Percentiles rank a stretch among this genome's conserved stretches.
Evolutionary conservation across 2,329 filamentous ascomycete genomes (phyloP).

Genomic region (Conoideocrella luteorostrata): DNA sequence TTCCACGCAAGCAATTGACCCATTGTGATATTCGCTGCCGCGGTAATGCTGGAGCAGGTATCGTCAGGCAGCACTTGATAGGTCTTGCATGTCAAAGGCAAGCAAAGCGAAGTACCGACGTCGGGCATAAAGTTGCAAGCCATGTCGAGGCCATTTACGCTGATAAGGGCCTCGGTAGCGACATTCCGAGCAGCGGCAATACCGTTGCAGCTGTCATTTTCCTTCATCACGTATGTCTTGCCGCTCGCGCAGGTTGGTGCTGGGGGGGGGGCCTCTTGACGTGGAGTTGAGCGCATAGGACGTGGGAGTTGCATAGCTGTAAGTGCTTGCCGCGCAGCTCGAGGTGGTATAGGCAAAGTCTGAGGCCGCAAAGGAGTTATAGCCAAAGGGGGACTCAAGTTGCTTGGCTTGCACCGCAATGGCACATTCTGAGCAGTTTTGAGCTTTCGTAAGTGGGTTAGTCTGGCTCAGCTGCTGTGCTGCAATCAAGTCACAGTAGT

Average conservation of each 20-base stretch:
- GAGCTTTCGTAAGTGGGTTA: neutral
- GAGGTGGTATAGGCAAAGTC: slow-evolving; percentile 1
- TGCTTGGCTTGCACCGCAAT: neutral
- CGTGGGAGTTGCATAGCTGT: slow-evolving; percentile 1
- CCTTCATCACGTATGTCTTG: neutral
- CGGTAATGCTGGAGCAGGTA: neutral
- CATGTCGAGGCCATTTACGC: neutral
- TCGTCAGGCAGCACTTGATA: slow-evolving; percentile 1
- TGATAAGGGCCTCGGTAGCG: neutral
- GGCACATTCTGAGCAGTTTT: neutral
- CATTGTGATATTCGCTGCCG: neutral
- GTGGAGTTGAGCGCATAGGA: slow-evolving; percentile 4
- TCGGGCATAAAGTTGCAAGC: slow-evolving; percentile 2
- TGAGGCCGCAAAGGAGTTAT: neutral
- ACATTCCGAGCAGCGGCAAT: neutral
- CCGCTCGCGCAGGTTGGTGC: neutral
- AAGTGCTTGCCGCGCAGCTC: neutral
- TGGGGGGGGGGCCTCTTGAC: neutral
- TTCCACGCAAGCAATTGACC: neutral
- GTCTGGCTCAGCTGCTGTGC: neutral
- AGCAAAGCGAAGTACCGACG: neutral
- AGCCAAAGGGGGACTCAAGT: neutral
- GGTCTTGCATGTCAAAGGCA: neutral
- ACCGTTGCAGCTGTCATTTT: neutral
- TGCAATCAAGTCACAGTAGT: neutral